These are phyloP conservation scores for Ophiostoma novo-ulmi DNA, from an alignment of 2,329 filamentous ascomycete species.

Conservation along the genomic window DNA sequence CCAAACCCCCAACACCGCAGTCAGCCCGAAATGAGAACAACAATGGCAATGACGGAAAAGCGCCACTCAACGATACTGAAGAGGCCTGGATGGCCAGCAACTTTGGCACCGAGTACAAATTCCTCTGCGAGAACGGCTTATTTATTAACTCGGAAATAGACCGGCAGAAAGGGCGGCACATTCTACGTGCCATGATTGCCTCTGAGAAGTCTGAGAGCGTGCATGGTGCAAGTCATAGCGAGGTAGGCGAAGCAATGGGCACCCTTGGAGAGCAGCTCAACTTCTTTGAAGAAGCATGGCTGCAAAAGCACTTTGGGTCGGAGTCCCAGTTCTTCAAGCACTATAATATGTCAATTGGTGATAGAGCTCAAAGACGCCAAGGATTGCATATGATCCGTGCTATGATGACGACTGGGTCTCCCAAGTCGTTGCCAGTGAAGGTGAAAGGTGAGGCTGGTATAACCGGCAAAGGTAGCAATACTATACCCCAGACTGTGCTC, in stretches of 20 bases:
- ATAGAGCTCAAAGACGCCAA: neutral
- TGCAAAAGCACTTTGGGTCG: neutral
- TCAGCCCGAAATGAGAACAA: neutral
- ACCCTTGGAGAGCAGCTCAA: neutral
- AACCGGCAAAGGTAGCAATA: too few relatives aligned
- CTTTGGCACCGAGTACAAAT: neutral
- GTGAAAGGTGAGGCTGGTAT: neutral
- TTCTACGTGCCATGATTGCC: neutral
- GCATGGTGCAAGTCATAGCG: neutral
- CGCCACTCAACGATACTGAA: neutral
- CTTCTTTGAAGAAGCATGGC: neutral
- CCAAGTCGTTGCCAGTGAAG: neutral
- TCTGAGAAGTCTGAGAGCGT: neutral
- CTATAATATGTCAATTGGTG: neutral
- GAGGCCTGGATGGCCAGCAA: neutral
- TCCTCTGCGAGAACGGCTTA: neutral
- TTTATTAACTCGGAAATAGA: neutral
- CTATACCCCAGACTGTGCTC: neutral
- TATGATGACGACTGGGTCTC: neutral
- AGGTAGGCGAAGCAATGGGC: neutral
- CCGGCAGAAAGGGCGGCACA: neutral
- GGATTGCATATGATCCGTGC: neutral
- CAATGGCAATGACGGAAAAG: neutral
- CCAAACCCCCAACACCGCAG: neutral
- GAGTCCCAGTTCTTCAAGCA: neutral